Evolutionary conservation across 108 stramenopile genomes (phyloP), one percentile per base, ranked within the genome.

Genomic region (Stephanodiscus minutulus): DNA sequence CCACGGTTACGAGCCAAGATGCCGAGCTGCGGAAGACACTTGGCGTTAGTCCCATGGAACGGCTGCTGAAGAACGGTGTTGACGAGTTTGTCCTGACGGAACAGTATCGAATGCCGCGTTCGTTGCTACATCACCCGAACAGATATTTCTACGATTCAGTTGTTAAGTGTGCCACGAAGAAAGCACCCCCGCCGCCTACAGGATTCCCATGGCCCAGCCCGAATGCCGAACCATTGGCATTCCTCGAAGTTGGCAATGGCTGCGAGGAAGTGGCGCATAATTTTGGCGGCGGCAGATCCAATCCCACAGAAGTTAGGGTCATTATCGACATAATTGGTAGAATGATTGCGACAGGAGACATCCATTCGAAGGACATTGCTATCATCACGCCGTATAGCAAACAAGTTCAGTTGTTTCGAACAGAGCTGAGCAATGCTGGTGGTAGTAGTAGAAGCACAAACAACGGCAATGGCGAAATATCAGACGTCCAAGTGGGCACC

Each of bases 91-190:
- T 82, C 10, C 59, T 91, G 0, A 72, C 64, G 54, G 69, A 72
- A 13, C 87, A 88, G 55, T 91, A 91, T 72, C 82, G 87, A 10
- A 91, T 91, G 90, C 80, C 86, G 17, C 75, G 76, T 29, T 58
- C 86, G 21, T 69, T 91, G 18, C 43, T 91, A 35, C 61, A 79
- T 20, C 73, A 81, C 53, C 90, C 90, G 13, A 87, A 86, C 37
- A 69, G 79, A 25, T 86, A 87, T 49, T 91, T 91, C 68, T 91
- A 91, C 70, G 66, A 82, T 10, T 84, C 86, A 9, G 24, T 76
- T 18, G 85, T 90, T 6, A 54, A 54, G 24, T 79, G 82, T 72
- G 77, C 80, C 29, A 15, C 36, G 5, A 65, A 24, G 43, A 33
- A 21, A 1, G 21, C 47, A 29, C 52, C 29, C 25, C 12, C 58